Evolutionary conservation across 805 yeast species (phyloP).

Genomic region (Barnettozyma populi): DNA sequence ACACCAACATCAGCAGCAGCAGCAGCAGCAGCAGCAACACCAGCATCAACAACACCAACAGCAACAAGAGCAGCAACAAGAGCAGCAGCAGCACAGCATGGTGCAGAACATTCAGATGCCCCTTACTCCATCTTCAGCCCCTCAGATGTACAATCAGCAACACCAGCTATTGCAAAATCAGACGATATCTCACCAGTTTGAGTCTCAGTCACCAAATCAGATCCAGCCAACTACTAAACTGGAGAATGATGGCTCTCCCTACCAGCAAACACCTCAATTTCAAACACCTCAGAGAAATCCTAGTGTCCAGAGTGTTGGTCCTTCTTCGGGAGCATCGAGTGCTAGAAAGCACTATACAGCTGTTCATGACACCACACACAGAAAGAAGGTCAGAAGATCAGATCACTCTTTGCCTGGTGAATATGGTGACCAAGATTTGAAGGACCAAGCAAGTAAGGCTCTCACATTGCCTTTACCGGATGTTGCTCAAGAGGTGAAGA

Average conservation of each 20-base stretch:
- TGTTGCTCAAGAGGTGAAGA: conserved; percentile 39
- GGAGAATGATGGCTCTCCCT: background rate
- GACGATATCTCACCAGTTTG: conserved; percentile 6
- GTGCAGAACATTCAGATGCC: conserved; percentile 7
- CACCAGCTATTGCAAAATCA: conserved; percentile 9
- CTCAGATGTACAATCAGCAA: conserved; percentile 8
- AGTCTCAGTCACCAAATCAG: conserved; percentile 3
- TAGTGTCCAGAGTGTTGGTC: conserved; percentile 10
- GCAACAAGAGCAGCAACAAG: conserved; percentile 9
- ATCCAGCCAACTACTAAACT: conserved; percentile 7
- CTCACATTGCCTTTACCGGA: conserved; percentile 33
- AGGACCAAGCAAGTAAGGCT: conserved; percentile 29
- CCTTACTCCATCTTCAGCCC: conserved; percentile 10
- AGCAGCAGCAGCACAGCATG: conserved; percentile 8
- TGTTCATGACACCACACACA: conserved; percentile 16
- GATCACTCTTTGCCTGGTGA: conserved; percentile 26
- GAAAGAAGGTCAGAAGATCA: conserved; percentile 23
- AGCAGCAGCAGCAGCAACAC: conserved; percentile 2
- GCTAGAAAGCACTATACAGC: conserved; percentile 11
- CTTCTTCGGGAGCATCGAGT: conserved; percentile 3
- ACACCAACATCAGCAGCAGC: conserved; percentile 8
- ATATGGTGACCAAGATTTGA: conserved; percentile 34
- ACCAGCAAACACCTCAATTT: conserved; percentile 10
- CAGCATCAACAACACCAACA: conserved; percentile 7
- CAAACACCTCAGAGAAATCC: conserved; percentile 24